These are phyloP conservation scores for Pulveroboletus sp. DNA, from an alignment of 768 basidiomycete species.

Conservation along the genomic window DNA sequence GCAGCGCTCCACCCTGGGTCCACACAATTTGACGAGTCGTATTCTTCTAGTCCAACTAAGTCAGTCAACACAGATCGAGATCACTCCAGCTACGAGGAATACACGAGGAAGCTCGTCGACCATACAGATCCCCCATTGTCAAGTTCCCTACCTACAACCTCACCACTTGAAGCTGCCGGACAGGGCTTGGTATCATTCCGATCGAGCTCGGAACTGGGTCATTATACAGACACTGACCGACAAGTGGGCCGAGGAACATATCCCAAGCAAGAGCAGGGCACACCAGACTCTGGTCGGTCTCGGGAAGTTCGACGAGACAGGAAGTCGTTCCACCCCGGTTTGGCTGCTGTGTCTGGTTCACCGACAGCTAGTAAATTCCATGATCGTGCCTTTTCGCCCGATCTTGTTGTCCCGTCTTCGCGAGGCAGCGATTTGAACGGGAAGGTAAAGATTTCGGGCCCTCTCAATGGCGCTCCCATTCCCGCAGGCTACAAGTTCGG, in stretches of 20 bases:
- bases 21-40: constrained; percentile 21
- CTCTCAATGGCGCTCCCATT: constrained; percentile 80
- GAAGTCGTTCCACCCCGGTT: constrained; percentile 64
- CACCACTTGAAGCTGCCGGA: constrained; percentile 38
- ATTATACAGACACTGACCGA: constrained; percentile 66
- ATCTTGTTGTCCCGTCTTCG: constrained; percentile 47
- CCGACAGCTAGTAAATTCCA: constrained; percentile 36
- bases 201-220: constrained; percentile 79
- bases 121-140: constrained; percentile 62
- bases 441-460: constrained; percentile 87
- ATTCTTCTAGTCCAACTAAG: constrained; percentile 54
- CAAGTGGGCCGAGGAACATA: constrained; percentile 15
- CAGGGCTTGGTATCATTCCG: constrained; percentile 39
- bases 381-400: constrained; percentile 42
- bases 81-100: constrained; percentile 20
- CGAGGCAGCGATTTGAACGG: constrained; percentile 54
- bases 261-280: constrained; percentile 41
- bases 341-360: constrained; percentile 48
- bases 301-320: constrained; percentile 51
- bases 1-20: constrained; percentile 33
- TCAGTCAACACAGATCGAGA: constrained; percentile 38
- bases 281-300: constrained; percentile 54
- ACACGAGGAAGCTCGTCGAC: constrained; percentile 41
- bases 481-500: constrained; percentile 92
- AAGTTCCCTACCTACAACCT: constrained; percentile 51